These are phyloP conservation scores for Apocynum venetum DNA, from an alignment of 257 asterid genomes.

Conservation along the genomic window DNA sequence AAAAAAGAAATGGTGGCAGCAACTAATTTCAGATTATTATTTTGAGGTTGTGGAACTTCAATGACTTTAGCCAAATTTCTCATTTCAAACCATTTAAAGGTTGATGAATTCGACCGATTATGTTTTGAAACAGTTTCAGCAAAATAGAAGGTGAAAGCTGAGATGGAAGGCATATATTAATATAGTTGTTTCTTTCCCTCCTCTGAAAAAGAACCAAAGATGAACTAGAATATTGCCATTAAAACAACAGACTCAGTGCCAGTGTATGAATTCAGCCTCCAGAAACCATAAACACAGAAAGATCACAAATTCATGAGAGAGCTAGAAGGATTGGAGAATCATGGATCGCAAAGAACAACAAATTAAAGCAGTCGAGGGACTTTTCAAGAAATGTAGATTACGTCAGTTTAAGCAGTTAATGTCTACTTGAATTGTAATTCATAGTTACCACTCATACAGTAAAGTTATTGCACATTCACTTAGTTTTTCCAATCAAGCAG, in stretches of 20 bases:
- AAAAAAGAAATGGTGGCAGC: background rate
- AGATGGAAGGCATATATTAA: background rate
- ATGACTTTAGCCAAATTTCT: too few species aligned
- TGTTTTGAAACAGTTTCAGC: too few species aligned
- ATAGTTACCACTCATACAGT: background rate
- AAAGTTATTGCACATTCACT: background rate
- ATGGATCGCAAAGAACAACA: background rate
- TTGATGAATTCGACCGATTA: background rate
- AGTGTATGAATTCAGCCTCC: background rate
- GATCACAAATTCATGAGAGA: background rate
- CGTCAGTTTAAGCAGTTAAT: background rate
- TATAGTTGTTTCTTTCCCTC: background rate
- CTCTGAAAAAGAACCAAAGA: background rate
- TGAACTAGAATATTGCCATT: background rate
- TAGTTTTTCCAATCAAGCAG: conserved; percentile 1
- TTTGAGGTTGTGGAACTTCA: too few species aligned
- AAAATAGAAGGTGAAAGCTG: background rate
- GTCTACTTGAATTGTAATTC: background rate
- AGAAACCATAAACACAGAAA: background rate
- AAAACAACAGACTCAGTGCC: background rate
- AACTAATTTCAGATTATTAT: background rate
- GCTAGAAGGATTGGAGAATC: background rate
- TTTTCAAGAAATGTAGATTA: background rate
- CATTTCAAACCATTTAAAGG: background rate
- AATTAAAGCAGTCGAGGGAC: background rate